Base-by-base conservation (phyloP, 2,329 filamentous ascomycete genomes). In the Pseudopithomyces chartarum region DNA sequence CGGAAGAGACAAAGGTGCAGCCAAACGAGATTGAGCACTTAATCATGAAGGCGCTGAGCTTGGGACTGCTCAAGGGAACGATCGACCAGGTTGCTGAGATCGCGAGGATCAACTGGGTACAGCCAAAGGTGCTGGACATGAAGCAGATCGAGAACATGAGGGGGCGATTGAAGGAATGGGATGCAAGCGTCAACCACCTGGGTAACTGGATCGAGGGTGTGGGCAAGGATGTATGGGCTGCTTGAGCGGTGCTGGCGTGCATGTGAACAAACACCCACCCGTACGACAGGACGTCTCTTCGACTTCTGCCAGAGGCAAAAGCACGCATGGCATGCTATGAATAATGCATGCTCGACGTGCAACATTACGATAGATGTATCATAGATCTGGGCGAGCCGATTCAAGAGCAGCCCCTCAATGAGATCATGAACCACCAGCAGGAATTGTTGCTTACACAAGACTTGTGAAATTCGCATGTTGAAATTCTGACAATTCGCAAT, bases 1-100 rank as follows among this genome's bases (percentile, higher is more conserved):
- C 90, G 5, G 84, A 90, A 65, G 94, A 98, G 81, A 99, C 95
- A 3, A 96, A 97, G 79, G 93, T 99, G 50, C 85, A 87, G 66
- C 86, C 88, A 2, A 87, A 95, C 69, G 92, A 98, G 80, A 98
- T 99, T 66, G 95, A 99, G 83, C 94, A 98, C 76, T 81, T 99
- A 62, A 90, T 99, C 70, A 99, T 99, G 95, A 98, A 97, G 83
- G 95, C 95, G n/a, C 80, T 99, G 69, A 97, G 93, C 72, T 79
- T 99, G 66, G 95, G 95, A 0, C 82, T 99, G 66, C 81, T 99
- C 65, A 86, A 90, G 65, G 95, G 95, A 44, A 95, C 90, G 55
- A 98, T 99, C 69, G 95, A 99, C 76, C 94, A 99, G 80, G 95
- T 99, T 32, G 92, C 92, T 46, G 89, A 93, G 78, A 87, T 98